Evolutionary conservation across 2,329 filamentous ascomycete genomes (phyloP).

Genomic region (Penicillium sp.): DNA sequence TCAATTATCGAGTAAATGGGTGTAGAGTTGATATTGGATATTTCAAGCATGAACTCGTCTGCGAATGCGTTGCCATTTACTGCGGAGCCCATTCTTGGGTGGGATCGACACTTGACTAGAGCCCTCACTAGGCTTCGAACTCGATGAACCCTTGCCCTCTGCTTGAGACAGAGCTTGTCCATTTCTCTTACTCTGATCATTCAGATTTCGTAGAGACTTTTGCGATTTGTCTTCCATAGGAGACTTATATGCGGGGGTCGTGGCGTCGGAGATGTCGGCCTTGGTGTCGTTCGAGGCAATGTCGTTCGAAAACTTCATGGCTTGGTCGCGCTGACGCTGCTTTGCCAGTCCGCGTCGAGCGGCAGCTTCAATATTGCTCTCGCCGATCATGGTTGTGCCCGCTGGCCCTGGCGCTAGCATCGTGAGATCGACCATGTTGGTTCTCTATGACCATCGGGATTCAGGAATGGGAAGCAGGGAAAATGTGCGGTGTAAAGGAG

Average conservation of each 20-base stretch:
- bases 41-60: not conserved
- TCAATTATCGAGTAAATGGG: too few relatives aligned
- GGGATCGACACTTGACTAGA: not conserved
- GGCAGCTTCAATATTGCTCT: constrained; percentile 13
- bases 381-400: constrained; percentile 14
- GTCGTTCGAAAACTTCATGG: not conserved
- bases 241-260: not conserved
- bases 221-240: not conserved
- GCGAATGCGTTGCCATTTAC: not conserved
- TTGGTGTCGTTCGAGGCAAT: not conserved
- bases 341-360: constrained; percentile 4
- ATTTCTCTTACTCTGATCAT: not conserved
- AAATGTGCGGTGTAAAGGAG: not conserved
- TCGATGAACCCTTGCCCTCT: not conserved
- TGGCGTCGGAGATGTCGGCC: not conserved
- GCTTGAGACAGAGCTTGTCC: not conserved
- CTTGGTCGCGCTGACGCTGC: constrained; percentile 3
- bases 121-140: too few relatives aligned
- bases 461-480: not conserved
- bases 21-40: not conserved
- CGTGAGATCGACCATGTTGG: constrained; percentile 5
- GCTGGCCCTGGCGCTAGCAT: constrained; percentile 11
- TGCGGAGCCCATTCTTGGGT: not conserved
- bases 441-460: not conserved
- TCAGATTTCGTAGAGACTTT: not conserved